phyloP scores from a whole-genome alignment of 768 basidiomycete genomes.

The Tubosaeta sp. region DNA sequence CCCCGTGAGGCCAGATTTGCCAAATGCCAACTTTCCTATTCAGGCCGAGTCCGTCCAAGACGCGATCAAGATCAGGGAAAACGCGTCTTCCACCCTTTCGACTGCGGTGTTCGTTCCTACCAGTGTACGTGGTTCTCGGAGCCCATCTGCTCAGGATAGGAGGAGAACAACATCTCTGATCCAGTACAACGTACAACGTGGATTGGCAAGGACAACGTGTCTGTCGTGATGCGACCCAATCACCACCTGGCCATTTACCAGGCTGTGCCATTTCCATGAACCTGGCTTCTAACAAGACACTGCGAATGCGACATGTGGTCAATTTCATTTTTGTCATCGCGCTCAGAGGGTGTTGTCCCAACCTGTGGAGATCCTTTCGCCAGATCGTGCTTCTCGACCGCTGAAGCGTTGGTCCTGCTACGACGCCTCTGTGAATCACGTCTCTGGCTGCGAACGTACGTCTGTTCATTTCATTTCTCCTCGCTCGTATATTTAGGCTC shows the following conservation, averaged over 20 bases:
- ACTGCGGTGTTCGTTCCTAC: background rate
- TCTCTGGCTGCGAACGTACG: conserved; percentile 2
- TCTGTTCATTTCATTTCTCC: conserved; percentile 9
- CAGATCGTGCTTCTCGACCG: conserved; percentile 1
- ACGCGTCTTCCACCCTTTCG: conserved; percentile 12
- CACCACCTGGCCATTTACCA: background rate
- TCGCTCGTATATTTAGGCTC: conserved; percentile 19
- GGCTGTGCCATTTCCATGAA: conserved; percentile 3
- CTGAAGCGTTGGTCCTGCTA: conserved; percentile 11
- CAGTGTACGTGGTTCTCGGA: conserved; percentile 17
- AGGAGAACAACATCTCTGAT: conserved; percentile 4
- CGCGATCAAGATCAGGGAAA: conserved; percentile 16
- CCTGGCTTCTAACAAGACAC: conserved; percentile 1
- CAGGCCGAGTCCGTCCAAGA: conserved; percentile 17
- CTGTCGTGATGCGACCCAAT: conserved; percentile 6
- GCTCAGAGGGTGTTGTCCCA: conserved; percentile 1
- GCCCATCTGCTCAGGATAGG: conserved; percentile 11
- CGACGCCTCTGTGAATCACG: conserved; percentile 9
- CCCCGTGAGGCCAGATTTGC: conserved; percentile 17
- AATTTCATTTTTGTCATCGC: background rate
- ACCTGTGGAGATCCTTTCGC: conserved; percentile 16
- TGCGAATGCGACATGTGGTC: conserved; percentile 1
- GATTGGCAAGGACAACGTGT: conserved; percentile 21
- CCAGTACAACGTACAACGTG: conserved; percentile 15
- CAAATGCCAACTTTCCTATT: conserved; percentile 5